phyloP scores from a whole-genome alignment of 768 basidiomycete species.

The Amanita exitialis region DNA sequence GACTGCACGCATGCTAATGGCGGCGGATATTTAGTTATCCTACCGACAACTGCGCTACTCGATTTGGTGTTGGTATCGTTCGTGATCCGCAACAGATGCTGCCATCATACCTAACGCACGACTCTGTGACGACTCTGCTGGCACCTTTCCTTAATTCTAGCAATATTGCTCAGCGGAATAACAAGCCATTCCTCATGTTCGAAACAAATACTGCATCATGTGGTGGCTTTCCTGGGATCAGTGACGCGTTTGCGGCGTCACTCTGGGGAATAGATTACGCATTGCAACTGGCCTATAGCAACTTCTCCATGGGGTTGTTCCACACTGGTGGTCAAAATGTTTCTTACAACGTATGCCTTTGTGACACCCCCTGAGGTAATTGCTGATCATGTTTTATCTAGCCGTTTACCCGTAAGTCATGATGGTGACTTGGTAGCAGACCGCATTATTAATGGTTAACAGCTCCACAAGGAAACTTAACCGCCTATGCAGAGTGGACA shows the following conservation, averaged over 20 bases:
- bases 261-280: slow-evolving; percentile 60
- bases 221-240: slow-evolving; percentile 57
- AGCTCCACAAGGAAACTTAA: slow-evolving; percentile 49
- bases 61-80: slow-evolving; percentile 29
- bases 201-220: slow-evolving; percentile 66
- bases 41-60: slow-evolving; percentile 49
- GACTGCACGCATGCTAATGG: not conserved
- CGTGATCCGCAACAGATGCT: slow-evolving; percentile 38
- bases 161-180: slow-evolving; percentile 27
- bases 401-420: slow-evolving; percentile 43
- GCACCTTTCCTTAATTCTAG: slow-evolving; percentile 40
- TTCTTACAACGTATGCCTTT: slow-evolving; percentile 50
- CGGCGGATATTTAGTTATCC: slow-evolving; percentile 20
- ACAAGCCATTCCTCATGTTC: slow-evolving; percentile 53
- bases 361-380: slow-evolving; percentile 12
- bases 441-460: slow-evolving; percentile 26
- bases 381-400: slow-evolving; percentile 25
- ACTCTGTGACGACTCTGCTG: slow-evolving; percentile 38
- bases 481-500: slow-evolving; percentile 59
- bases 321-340: slow-evolving; percentile 61
- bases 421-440: not conserved
- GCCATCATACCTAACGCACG: slow-evolving; percentile 50
- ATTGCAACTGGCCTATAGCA: slow-evolving; percentile 49
- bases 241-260: slow-evolving; percentile 52
- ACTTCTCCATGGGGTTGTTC: slow-evolving; percentile 43